These are phyloP conservation scores for Seiridium cupressi DNA, from an alignment of 2,329 filamentous ascomycete genomes.

Conservation along the genomic window DNA sequence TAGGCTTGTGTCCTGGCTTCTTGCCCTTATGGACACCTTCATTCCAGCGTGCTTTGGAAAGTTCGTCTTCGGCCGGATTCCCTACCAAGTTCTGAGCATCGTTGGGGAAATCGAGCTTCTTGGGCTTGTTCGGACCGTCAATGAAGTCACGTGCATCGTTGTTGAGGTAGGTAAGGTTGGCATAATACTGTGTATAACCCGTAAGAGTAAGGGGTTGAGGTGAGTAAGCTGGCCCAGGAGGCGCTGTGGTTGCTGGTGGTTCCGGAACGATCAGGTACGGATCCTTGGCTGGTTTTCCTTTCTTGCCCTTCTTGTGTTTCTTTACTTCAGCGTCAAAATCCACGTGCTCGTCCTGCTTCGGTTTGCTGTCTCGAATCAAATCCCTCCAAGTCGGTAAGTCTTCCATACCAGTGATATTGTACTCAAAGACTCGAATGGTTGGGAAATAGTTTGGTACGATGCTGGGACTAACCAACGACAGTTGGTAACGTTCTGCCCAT, in stretches of 20 bases:
- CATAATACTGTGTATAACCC: constrained; percentile 87
- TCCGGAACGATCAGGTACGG: constrained; percentile 65
- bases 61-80: constrained; percentile 21
- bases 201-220: constrained; percentile 77
- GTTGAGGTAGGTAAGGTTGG: constrained; percentile 90
- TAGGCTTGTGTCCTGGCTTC: constrained; percentile 51
- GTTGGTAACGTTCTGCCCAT: constrained; percentile 81
- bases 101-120: too few relatives aligned
- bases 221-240: constrained; percentile 87
- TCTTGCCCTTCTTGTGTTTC: constrained; percentile 42
- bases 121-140: constrained; percentile 23
- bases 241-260: constrained; percentile 68
- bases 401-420: constrained; percentile 82
- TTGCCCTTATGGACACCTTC: constrained; percentile 63
- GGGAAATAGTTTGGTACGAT: constrained; percentile 93
- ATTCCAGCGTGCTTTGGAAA: constrained; percentile 52
- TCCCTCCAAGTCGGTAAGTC: constrained; percentile 44
- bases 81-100: not conserved
- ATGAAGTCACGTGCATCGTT: constrained; percentile 52
- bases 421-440: constrained; percentile 85
- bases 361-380: constrained; percentile 1
- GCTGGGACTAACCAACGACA: constrained; percentile 80
- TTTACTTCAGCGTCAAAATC: constrained; percentile 31
- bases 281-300: constrained; percentile 50
- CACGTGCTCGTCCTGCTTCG: not conserved